phyloP scores from a whole-genome alignment of 1,284 basidiomycete genomes.

The Malassezia dermatis region DNA sequence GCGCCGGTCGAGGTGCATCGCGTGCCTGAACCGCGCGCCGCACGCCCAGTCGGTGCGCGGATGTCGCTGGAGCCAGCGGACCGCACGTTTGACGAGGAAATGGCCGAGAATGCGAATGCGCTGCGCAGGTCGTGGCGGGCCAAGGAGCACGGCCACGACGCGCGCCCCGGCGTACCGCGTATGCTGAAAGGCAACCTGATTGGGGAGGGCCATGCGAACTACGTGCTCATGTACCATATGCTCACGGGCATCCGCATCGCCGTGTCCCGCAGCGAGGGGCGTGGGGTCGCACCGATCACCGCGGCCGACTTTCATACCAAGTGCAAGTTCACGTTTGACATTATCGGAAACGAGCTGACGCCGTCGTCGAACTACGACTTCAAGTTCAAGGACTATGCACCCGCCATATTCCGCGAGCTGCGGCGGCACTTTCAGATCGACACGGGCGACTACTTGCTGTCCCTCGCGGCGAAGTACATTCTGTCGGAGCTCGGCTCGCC shows the following conservation, averaged over 20 bases:
- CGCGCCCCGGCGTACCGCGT: constrained; percentile 22
- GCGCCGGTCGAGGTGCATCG: not conserved
- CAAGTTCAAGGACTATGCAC: constrained; percentile 99
- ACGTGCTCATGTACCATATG: constrained; percentile 99
- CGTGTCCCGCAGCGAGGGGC: constrained; percentile 89
- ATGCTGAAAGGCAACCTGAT: constrained; percentile 88
- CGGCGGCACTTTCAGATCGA: constrained; percentile 91
- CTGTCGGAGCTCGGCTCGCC: constrained; percentile 95
- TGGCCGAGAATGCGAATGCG: constrained; percentile 38
- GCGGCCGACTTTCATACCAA: constrained; percentile 76
- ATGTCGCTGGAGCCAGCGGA: not conserved
- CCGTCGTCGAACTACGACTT: constrained; percentile 92
- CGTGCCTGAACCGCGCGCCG: not conserved
- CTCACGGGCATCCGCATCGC: constrained; percentile 92
- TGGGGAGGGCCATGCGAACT: constrained; percentile 93
- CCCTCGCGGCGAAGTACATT: constrained; percentile 93
- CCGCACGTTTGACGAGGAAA: constrained; percentile 41
- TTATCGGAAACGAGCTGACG: constrained; percentile 90
- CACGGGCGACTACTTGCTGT: constrained; percentile 90
- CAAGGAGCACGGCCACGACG: constrained; percentile 29
- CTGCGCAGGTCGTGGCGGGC: constrained; percentile 33
- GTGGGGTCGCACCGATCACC: constrained; percentile 72
- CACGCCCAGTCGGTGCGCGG: not conserved
- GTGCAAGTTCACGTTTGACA: constrained; percentile 96
- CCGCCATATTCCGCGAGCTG: constrained; percentile 90